A percentile compares a stretch with the other conserved stretches of the same genome.
Conservation (phyloP, 352 stramenopile species). For the Globisporangium cylindrosporum region DNA sequence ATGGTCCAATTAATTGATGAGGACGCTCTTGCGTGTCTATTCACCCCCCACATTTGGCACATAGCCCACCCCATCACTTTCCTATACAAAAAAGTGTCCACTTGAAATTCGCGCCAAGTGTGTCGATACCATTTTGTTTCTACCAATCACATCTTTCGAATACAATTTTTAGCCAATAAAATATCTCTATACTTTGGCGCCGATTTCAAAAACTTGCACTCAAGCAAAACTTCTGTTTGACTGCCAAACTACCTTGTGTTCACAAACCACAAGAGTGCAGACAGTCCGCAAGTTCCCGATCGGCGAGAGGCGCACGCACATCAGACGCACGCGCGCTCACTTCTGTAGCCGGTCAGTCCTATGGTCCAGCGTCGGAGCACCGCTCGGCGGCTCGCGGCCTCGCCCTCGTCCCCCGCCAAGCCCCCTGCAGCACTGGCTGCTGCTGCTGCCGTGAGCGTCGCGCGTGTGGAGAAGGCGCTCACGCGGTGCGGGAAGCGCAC, state of each 20-base stretch:
- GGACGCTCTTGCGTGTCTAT: not conserved
- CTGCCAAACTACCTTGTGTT: not conserved
- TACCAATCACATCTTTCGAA: not conserved
- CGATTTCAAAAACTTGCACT: slow-evolving; percentile 8
- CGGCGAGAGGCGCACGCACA: not conserved
- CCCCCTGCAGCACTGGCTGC: not conserved
- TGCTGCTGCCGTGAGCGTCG: not conserved
- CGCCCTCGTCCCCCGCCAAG: slow-evolving; percentile 4
- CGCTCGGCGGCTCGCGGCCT: slow-evolving; percentile 7
- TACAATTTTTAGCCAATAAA: not conserved
- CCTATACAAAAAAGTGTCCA: slow-evolving; percentile 6
- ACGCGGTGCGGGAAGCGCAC: slow-evolving; percentile 16
- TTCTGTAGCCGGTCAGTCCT: not conserved
- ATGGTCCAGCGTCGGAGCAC: slow-evolving; percentile 17
- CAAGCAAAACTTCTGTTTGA: not conserved
- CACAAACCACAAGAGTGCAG: not conserved
- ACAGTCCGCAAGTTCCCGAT: not conserved
- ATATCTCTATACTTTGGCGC: not conserved
- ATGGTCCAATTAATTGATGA: not conserved
- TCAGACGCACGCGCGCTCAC: not conserved
- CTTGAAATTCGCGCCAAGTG: slow-evolving; percentile 6
- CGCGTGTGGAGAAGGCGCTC: not conserved
- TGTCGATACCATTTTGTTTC: slow-evolving; percentile 1
- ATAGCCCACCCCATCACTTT: not conserved
- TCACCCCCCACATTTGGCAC: not conserved